Conservation (phyloP, 2,329 filamentous ascomycete species). For the Exophiala bonariae region DNA sequence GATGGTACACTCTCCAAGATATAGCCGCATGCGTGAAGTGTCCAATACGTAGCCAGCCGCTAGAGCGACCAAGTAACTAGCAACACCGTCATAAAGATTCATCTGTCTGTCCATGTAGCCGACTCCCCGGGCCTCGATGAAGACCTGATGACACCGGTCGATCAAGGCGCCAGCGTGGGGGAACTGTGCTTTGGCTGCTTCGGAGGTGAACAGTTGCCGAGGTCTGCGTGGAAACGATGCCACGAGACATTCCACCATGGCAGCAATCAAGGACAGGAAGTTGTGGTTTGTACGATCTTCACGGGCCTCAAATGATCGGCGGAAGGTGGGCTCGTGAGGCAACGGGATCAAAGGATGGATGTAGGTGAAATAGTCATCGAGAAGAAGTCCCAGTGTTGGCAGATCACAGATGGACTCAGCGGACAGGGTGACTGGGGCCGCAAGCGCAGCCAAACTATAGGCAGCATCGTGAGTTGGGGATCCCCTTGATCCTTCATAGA, state of each 20-base stretch:
- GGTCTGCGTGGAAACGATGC: slow-evolving; percentile 47
- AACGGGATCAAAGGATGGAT: slow-evolving; percentile 49
- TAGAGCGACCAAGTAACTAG: slow-evolving; percentile 45
- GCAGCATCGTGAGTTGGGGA: slow-evolving; percentile 54
- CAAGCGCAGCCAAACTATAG: slow-evolving; percentile 52
- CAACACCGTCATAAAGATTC: slow-evolving; percentile 45
- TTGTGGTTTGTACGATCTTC: slow-evolving; percentile 43
- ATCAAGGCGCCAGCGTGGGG: slow-evolving; percentile 46
- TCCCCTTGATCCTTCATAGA: slow-evolving; percentile 17
- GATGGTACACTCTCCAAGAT: slow-evolving; percentile 44
- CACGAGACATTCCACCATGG: slow-evolving; percentile 46
- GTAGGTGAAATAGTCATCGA: slow-evolving; percentile 50
- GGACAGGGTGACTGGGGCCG: slow-evolving; percentile 48
- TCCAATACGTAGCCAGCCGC: slow-evolving; percentile 43
- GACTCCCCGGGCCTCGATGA: slow-evolving; percentile 44
- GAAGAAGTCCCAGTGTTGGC: slow-evolving; percentile 38
- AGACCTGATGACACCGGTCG: slow-evolving; percentile 43
- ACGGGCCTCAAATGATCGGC: slow-evolving; percentile 42
- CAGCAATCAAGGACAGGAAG: slow-evolving; percentile 46
- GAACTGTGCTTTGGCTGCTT: slow-evolving; percentile 38
- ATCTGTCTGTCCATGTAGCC: slow-evolving; percentile 44
- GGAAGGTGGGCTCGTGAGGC: slow-evolving; percentile 48
- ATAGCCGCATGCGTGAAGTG: slow-evolving; percentile 39
- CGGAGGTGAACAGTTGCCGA: slow-evolving; percentile 40
- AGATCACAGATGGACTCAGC: slow-evolving; percentile 49